Evolutionary conservation across 2,329 filamentous ascomycete species (phyloP), one percentile per base, ranked within the genome.

Genomic region (Fonsecaea pugnacius): DNA sequence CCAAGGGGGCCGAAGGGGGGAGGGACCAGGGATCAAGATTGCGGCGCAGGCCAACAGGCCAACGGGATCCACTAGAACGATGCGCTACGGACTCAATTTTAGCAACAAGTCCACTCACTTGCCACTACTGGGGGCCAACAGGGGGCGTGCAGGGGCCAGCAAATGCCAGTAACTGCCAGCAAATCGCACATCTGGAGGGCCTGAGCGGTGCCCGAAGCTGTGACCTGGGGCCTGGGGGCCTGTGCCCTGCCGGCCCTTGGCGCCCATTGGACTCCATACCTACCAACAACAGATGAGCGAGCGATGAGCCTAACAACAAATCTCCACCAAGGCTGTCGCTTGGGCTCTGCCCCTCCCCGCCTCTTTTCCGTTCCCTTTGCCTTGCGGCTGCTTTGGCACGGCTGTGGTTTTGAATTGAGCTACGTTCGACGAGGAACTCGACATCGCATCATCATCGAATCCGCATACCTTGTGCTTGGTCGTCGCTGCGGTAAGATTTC

Each of bases 71-170:
- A 50, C 46, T 62, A 56, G 57, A 40, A 18, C 56, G 53, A 48
- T 53, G 52, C 60, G 62, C 67, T 67, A 69, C 67, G 67, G 67
- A 69, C 67, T 66, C 60, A 60, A 58, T 58, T 64, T 66, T 69
- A 69, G 67, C 63, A 69, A 67, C 67, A 64, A 64, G 32, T 30
- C 57, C 57, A 52, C 57, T n/a, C 16, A 9, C 38, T 8, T 46
- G 30, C 21, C 36, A 2, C 30, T 27, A 14, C 48, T 51, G 48
- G 43, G 57, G 57, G 57, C 27, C 57, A 51, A 12, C 35, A 38
- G 21, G 32, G 32, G 27, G 27, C 27, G 27, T 30, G 27, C 27
- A 30, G 27, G 27, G 27, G 27, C 27, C 27, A 30, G 27, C 27
- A 30, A 30, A 30, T 30, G 27, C 6, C 27, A 30, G 27, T 30